Evolutionary conservation across 2,329 filamentous ascomycete genomes (phyloP).

Genomic region (Cryphonectria parasitica): DNA sequence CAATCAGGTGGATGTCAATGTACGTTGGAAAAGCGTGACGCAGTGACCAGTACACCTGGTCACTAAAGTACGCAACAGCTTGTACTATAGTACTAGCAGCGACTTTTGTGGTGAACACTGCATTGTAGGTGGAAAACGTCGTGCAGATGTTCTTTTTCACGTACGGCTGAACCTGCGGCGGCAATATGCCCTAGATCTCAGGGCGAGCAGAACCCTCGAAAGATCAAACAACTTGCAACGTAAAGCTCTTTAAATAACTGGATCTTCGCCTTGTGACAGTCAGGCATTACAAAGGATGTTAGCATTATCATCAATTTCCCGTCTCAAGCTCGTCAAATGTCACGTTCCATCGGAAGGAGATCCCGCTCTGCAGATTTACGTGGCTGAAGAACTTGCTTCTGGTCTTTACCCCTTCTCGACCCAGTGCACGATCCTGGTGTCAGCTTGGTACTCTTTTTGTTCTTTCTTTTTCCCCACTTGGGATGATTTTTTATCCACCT

Average conservation of each 20-base stretch:
- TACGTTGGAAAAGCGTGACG: background rate
- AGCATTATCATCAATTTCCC: background rate
- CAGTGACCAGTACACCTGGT: background rate
- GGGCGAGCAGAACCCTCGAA: background rate
- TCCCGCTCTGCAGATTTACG: too few relatives aligned
- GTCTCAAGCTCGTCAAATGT: background rate
- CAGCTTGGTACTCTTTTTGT: background rate
- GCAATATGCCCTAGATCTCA: background rate
- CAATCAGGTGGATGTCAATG: background rate
- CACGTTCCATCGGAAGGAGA: too few relatives aligned
- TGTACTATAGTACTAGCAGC: background rate
- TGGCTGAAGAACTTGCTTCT: too few relatives aligned
- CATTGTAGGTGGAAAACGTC: background rate
- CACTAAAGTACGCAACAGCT: background rate
- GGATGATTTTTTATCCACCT: too few relatives aligned
- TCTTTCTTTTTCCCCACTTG: too few relatives aligned
- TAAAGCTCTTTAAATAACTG: too few relatives aligned
- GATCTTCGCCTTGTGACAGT: too few relatives aligned
- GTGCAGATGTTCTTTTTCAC: too few relatives aligned
- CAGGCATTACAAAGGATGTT: too few relatives aligned
- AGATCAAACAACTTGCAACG: background rate
- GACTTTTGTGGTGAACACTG: background rate
- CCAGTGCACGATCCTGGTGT: background rate
- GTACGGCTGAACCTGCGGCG: background rate
- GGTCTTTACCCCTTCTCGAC: background rate